These are phyloP conservation scores for Daldinia sp. DNA, from an alignment of 2,329 filamentous ascomycete genomes.

Conservation along the genomic window DNA sequence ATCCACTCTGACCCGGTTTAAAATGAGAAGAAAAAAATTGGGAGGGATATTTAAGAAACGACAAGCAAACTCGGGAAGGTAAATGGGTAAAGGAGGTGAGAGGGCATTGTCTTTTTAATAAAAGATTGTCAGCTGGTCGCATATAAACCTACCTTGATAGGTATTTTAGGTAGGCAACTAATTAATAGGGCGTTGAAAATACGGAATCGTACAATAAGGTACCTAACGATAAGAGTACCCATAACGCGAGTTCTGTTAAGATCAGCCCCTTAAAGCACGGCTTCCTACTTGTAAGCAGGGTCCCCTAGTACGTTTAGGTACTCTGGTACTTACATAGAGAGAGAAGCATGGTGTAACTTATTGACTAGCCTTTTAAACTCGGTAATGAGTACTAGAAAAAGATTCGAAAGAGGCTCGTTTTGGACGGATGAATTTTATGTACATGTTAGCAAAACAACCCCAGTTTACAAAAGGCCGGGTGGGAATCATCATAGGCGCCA, in stretches of 20 bases:
- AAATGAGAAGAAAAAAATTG: constrained; percentile 18
- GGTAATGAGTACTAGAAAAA: constrained; percentile 14
- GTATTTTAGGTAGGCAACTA: not conserved
- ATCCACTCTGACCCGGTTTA: constrained; percentile 22
- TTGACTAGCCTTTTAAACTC: constrained; percentile 13
- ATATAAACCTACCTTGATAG: constrained; percentile 1
- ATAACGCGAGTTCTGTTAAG: too few species aligned
- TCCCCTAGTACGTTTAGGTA: too few species aligned
- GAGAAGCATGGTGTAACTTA: not conserved
- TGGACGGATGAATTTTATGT: constrained; percentile 18
- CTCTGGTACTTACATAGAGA: too few species aligned
- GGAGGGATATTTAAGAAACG: constrained; percentile 12
- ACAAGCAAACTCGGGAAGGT: constrained; percentile 12
- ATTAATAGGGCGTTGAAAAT: not conserved
- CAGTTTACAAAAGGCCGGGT: constrained; percentile 14
- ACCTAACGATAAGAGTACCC: not conserved
- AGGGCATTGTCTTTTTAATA: constrained; percentile 20
- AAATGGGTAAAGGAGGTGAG: constrained; percentile 13
- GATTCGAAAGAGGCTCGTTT: constrained; percentile 27
- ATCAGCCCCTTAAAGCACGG: constrained; percentile 13
- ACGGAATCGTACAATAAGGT: not conserved
- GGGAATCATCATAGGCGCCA: constrained; percentile 30
- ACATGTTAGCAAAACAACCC: constrained; percentile 19
- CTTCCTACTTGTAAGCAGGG: too few species aligned
- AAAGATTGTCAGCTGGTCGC: constrained; percentile 12